Conservation (phyloP, 441 rosid genomes). For the Erodium texanum region DNA sequence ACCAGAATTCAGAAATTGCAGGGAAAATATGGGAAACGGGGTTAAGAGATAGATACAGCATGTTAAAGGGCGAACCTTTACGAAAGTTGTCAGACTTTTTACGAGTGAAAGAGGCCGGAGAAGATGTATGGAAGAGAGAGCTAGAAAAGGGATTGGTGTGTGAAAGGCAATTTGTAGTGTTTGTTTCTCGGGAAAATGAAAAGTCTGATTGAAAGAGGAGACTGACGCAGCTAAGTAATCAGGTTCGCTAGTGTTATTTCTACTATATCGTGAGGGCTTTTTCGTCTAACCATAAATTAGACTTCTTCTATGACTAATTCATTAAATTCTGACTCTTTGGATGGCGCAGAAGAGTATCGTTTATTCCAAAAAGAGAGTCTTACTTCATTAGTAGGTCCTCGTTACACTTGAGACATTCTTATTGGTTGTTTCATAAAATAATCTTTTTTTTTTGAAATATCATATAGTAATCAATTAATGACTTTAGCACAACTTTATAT, state of each 20-base stretch:
- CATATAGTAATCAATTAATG: no score
- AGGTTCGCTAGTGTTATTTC: not conserved
- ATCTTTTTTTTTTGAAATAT: no score
- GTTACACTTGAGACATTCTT: no score
- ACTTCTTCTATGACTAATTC: not conserved
- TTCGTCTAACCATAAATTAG: not conserved
- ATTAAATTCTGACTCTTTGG: no score
- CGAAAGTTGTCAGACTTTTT: not conserved
- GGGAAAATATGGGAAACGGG: not conserved
- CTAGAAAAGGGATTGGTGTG: not conserved
- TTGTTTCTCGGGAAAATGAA: conserved; percentile 5
- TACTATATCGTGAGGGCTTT: not conserved
- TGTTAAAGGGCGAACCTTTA: not conserved
- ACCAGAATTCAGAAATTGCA: not conserved
- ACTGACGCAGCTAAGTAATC: not conserved
- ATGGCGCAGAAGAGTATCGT: no score
- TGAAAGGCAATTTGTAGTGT: not conserved
- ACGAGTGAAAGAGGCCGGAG: not conserved
- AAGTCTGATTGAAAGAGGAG: not conserved
- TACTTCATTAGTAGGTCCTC: no score
- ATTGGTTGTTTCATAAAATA: no score
- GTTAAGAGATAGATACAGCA: not conserved
- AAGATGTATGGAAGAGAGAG: not conserved
- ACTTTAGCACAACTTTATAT: no score
- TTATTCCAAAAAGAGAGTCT: no score